Evolutionary conservation across 2,329 filamentous ascomycete species (phyloP), one percentile per base, ranked within the genome.

Genomic region (Hymenotorrendiella dingleyae): DNA sequence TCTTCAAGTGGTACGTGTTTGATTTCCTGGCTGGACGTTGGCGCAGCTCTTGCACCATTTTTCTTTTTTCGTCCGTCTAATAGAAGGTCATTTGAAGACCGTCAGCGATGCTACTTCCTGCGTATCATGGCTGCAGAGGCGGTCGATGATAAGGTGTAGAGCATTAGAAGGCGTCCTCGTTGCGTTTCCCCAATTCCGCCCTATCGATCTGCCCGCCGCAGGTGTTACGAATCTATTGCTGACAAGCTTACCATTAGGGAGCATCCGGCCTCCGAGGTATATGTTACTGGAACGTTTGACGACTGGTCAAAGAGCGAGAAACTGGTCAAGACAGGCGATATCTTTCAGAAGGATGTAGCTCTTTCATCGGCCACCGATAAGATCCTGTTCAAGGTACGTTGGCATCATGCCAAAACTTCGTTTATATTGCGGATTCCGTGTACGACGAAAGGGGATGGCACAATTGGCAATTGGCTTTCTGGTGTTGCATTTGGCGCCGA

Each of bases 281-380:
- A 84, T 67, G 93, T 97, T 57, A 97, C 91, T 29, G 93, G 93
- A 63, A 91, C 86, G 50, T 97, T 97, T 63, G 91, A 97, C 68
- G 77, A 87, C 69, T 98, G 93, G 93, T 76, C 77, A 54, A 91
- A 93, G 73, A 88, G 80, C 43, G 78, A 91, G 64, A 78, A 85
- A 70, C 76, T 98, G 45, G 81, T 89, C 36, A 88, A 87, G 69
- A 74, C 80, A 29, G 84, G 76, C 61, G 72, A 80, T 51, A 58
- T 74, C 56, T 94, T 94, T 66, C 74, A 84, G 67, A 95, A 95
- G 73, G 78, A 79, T 24, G 88, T 98, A 47, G 70, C 78, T 40
- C 73, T 97, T 24, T 72, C 83, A 37, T 70, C 78, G 42, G 68
- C 71, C 12, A 68, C 71, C 36, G 71, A 82, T 51, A 95, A 93